Percentiles rank a stretch among this genome's conserved stretches.
Conservation (phyloP, 192 early-diverging fungal genomes). For the Entomortierella parvispora region DNA sequence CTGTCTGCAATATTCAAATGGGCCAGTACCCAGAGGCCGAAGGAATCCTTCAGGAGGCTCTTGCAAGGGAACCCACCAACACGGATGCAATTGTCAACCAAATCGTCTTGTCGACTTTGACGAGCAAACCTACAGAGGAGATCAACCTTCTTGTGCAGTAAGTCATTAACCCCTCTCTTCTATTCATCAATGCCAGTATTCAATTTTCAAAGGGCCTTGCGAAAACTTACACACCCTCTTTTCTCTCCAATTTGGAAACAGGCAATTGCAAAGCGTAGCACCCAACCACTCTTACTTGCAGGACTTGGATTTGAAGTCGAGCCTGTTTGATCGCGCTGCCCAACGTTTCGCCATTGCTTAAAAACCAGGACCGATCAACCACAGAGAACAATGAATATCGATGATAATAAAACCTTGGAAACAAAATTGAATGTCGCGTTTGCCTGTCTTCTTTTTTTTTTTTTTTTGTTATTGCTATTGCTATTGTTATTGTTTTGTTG, state of each 20-base stretch:
- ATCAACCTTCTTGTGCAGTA: slow-evolving; percentile 73
- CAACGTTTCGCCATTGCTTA: slow-evolving; percentile 60
- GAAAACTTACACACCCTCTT: no score
- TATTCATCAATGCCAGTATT: no score
- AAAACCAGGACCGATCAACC: not conserved
- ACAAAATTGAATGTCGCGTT: no score
- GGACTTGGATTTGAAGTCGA: slow-evolving; percentile 81
- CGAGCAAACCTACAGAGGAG: slow-evolving; percentile 75
- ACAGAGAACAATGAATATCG: not conserved
- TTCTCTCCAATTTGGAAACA: no score
- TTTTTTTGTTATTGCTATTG: no score
- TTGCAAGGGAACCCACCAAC: slow-evolving; percentile 69
- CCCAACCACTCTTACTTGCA: slow-evolving; percentile 83
- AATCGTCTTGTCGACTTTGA: slow-evolving; percentile 75
- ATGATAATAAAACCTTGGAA: no score
- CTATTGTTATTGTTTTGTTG: no score
- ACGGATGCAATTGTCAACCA: slow-evolving; percentile 91
- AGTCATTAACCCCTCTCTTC: slow-evolving; percentile 4
- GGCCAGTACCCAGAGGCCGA: slow-evolving; percentile 88
- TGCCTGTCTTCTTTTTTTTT: no score
- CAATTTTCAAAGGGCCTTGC: no score
- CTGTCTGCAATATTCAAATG: slow-evolving; percentile 83
- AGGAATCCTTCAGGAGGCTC: slow-evolving; percentile 78
- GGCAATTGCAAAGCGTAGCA: slow-evolving; percentile 77
- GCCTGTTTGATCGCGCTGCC: slow-evolving; percentile 83